Percentiles rank a stretch among this genome's conserved stretches.
Evolutionary conservation across 78 protist species (phyloP).

Genomic region (Dictyostelium discoideum): dicty_2.7 NC_007088.5:7972001-7972500

Average conservation of each 20-base stretch:
- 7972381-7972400: background rate
- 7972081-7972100: background rate
- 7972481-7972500: no score
- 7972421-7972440: background rate
- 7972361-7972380: no score
- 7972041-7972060: no score
- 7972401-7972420: background rate
- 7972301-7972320: background rate
- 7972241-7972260: background rate
- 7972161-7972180: no score
- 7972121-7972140: background rate
- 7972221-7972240: background rate
- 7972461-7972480: background rate
- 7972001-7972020: no score
- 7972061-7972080: no score
- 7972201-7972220: background rate
- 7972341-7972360: background rate
- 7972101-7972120: background rate
- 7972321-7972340: background rate
- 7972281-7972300: background rate
- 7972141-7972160: background rate
- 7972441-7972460: background rate
- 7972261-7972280: background rate
- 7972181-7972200: no score
- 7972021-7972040: background rate